Conservation (phyloP, 148 eudicot species). For the Nepenthes mirabilis region DNA sequence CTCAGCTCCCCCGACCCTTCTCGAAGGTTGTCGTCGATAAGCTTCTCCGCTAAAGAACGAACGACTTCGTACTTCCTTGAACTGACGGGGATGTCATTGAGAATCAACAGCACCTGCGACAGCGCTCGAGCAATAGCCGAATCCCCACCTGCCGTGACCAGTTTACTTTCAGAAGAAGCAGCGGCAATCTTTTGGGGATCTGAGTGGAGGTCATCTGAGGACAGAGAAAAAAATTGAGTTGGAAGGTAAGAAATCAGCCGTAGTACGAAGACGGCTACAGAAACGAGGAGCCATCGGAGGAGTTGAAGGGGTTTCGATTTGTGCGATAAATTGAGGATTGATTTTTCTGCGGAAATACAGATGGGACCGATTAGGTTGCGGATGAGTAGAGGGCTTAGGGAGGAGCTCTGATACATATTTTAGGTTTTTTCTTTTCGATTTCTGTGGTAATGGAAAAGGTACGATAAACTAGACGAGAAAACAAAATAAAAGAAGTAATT, state of each 20-base stretch:
- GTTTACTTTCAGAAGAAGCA: background rate
- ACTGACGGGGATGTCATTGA: slow-evolving; percentile 48
- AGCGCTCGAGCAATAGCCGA: slow-evolving; percentile 57
- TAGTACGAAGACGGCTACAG: slow-evolving; percentile 24
- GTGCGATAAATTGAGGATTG: slow-evolving; percentile 5
- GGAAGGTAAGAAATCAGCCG: slow-evolving; percentile 16
- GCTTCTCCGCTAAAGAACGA: slow-evolving; percentile 40
- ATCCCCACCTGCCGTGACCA: slow-evolving; percentile 1
- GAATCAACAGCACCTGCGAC: slow-evolving; percentile 35
- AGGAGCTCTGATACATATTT: no score
- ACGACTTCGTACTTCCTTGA: slow-evolving; percentile 70
- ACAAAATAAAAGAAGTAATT: no score
- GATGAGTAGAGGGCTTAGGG: slow-evolving; percentile 9
- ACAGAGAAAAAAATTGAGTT: background rate
- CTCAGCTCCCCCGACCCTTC: slow-evolving; percentile 23
- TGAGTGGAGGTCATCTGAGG: background rate
- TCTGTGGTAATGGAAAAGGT: no score
- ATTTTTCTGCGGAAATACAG: slow-evolving; percentile 23
- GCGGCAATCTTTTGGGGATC: slow-evolving; percentile 1
- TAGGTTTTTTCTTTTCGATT: no score
- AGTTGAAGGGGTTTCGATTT: slow-evolving; percentile 26
- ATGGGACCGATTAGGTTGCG: slow-evolving; percentile 28
- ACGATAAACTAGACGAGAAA: no score
- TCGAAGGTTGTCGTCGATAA: slow-evolving; percentile 48
- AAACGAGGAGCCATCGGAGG: slow-evolving; percentile 24